Percentiles rank a stretch among this genome's conserved stretches.
phyloP scores from a whole-genome alignment of 768 basidiomycete species.

The Tricholoma sp. region DNA sequence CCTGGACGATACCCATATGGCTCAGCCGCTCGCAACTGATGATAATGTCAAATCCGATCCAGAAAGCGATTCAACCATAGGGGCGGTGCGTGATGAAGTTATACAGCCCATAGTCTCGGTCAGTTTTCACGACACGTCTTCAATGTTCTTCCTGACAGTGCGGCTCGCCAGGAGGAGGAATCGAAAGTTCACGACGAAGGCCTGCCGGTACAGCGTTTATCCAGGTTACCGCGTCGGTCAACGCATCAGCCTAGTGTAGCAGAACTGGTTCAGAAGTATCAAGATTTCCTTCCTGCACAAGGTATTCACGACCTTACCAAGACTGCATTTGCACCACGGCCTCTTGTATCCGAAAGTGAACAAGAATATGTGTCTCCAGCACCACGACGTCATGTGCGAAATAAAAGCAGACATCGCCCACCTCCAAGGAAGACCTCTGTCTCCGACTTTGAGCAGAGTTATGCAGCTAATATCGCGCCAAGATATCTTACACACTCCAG shows the following conservation, averaged over 20 bases:
- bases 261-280: constrained; percentile 79
- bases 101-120: constrained; percentile 19
- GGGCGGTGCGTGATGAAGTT: constrained; percentile 39
- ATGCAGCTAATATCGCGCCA: constrained; percentile 89
- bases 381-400: constrained; percentile 38
- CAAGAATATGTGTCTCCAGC: constrained; percentile 49
- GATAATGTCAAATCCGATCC: constrained; percentile 46
- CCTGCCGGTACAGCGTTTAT: constrained; percentile 33
- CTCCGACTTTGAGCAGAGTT: constrained; percentile 89
- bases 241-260: constrained; percentile 65
- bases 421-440: constrained; percentile 51
- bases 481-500: constrained; percentile 57
- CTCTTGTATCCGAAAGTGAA: constrained; percentile 75
- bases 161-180: constrained; percentile 12
- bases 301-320: constrained; percentile 68
- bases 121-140: constrained; percentile 7
- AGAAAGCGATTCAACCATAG: constrained; percentile 85
- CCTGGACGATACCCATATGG: constrained; percentile 4
- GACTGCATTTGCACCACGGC: constrained; percentile 59
- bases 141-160: not conserved
- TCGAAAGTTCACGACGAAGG: constrained; percentile 14
- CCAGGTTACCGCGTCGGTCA: constrained; percentile 60
- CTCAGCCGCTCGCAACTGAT: constrained; percentile 6
- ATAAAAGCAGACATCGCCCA: constrained; percentile 45
- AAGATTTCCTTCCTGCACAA: constrained; percentile 68